Conservation (phyloP, 2,329 filamentous ascomycete species). For the Chaetomium globosum region DNA sequence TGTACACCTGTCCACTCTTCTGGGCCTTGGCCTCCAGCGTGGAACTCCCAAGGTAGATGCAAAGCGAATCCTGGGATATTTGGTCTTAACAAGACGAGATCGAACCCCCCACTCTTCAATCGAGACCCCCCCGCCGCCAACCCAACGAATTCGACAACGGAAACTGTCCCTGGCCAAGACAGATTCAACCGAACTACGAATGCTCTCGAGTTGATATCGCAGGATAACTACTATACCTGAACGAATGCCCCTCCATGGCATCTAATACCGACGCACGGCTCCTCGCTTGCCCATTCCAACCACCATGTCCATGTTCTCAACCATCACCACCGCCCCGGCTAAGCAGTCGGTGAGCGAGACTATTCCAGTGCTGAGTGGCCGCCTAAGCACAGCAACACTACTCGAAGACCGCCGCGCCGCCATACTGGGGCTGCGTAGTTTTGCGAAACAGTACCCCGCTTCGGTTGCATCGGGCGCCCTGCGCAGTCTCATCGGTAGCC, state of each 20-base stretch:
- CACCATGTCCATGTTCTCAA: slow-evolving; percentile 58
- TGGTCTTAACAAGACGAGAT: not conserved
- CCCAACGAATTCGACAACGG: not conserved
- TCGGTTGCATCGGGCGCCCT: slow-evolving; percentile 94
- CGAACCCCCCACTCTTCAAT: not conserved
- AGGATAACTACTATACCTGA: not conserved
- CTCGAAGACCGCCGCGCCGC: slow-evolving; percentile 93
- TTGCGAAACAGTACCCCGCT: slow-evolving; percentile 94
- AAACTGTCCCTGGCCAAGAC: not conserved
- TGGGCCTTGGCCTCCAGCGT: not conserved
- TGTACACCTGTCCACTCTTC: slow-evolving; percentile 18
- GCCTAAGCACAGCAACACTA: slow-evolving; percentile 84
- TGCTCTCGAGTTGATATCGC: not conserved
- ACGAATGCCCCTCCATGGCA: slow-evolving; percentile 38
- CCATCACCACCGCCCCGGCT: slow-evolving; percentile 72
- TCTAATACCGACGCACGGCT: slow-evolving; percentile 34
- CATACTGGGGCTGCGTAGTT: slow-evolving; percentile 89
- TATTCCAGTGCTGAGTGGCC: slow-evolving; percentile 84
- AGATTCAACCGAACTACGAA: not conserved
- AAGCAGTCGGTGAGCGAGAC: slow-evolving; percentile 96
- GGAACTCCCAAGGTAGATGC: not conserved
- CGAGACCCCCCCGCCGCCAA: not conserved
- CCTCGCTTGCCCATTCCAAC: slow-evolving; percentile 24
- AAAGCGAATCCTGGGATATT: too few relatives aligned
- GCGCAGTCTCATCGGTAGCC: slow-evolving; percentile 79